These are phyloP conservation scores for Lepraria neglecta DNA, from an alignment of 495 filamentous ascomycete species.

Conservation along the genomic window DNA sequence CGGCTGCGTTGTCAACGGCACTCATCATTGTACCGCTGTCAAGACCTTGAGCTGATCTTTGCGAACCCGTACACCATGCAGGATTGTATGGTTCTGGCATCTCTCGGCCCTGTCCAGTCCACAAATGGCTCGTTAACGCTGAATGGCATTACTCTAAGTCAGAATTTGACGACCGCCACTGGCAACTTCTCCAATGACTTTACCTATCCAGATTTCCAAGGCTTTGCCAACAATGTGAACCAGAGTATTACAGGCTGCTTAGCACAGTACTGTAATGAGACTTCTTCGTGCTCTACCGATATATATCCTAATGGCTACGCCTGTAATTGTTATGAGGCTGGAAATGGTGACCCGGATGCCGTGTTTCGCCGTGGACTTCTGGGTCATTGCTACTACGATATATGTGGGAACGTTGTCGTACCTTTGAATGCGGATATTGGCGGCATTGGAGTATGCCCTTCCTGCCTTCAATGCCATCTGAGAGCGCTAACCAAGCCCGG, in stretches of 20 bases:
- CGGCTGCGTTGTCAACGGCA: neutral
- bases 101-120: neutral
- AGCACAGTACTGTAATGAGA: neutral
- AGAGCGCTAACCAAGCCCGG: too few relatives aligned
- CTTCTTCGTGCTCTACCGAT: too few relatives aligned
- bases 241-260: neutral
- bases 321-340: too few relatives aligned
- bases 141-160: neutral
- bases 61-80: conserved; percentile 8
- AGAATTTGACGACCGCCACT: too few relatives aligned
- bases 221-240: neutral
- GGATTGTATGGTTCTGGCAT: neutral
- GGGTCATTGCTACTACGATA: too few relatives aligned
- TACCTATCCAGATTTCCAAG: neutral
- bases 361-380: too few relatives aligned
- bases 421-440: conserved; percentile 10
- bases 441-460: conserved; percentile 2
- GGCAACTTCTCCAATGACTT: neutral
- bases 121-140: neutral
- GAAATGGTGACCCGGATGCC: too few relatives aligned
- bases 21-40: neutral
- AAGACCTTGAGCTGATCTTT: neutral
- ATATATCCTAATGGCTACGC: too few relatives aligned
- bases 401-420: too few relatives aligned
- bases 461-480: too few relatives aligned